These are phyloP conservation scores for Fusarium torulosum DNA, from an alignment of 2,329 filamentous ascomycete species.

Conservation along the genomic window DNA sequence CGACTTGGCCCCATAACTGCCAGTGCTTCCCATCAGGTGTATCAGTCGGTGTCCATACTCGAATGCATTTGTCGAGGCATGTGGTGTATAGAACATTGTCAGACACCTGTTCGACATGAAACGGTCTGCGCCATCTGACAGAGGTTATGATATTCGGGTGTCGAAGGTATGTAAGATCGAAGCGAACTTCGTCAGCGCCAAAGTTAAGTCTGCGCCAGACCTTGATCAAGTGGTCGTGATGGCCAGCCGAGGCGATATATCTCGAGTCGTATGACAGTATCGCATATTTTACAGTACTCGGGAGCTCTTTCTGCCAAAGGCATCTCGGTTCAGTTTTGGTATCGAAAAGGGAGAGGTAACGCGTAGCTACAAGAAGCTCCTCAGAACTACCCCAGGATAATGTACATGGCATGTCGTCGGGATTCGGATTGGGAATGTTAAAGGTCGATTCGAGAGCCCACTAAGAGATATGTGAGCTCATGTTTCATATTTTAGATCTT, in stretches of 20 bases:
- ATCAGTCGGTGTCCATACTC: constrained; percentile 86
- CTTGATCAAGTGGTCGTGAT: constrained; percentile 86
- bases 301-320: constrained; percentile 81
- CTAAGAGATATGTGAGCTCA: constrained; percentile 54
- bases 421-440: constrained; percentile 53
- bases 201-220: constrained; percentile 92
- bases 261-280: constrained; percentile 87
- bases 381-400: constrained; percentile 90
- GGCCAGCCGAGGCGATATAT: constrained; percentile 84
- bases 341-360: constrained; percentile 76
- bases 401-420: constrained; percentile 54
- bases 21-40: constrained; percentile 77
- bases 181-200: constrained; percentile 83
- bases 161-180: constrained; percentile 91
- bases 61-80: constrained; percentile 82
- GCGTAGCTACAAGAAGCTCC: constrained; percentile 84
- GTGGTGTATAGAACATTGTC: constrained; percentile 93
- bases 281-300: constrained; percentile 79
- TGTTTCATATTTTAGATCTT: constrained; percentile 4
- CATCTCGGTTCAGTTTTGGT: constrained; percentile 62
- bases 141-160: constrained; percentile 85
- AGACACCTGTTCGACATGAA: constrained; percentile 79
- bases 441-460: constrained; percentile 76
- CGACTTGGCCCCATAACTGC: constrained; percentile 83
- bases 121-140: constrained; percentile 86